Evolutionary conservation across 495 filamentous ascomycete species (phyloP).

Genomic region (Jackrogersella minutella): DNA sequence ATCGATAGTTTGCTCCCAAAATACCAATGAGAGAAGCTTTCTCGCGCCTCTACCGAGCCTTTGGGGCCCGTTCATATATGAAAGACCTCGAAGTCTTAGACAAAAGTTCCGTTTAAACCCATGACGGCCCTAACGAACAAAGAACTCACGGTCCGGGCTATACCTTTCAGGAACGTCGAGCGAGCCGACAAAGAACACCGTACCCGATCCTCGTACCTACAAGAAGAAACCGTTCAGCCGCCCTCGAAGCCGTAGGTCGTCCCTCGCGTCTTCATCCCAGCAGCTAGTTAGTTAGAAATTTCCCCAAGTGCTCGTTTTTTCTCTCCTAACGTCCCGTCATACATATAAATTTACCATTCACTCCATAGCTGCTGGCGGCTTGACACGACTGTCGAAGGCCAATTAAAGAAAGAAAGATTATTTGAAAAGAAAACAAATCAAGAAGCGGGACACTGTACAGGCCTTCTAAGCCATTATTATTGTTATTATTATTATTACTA

Average conservation of each 20-base stretch:
- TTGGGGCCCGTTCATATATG: constrained; percentile 24
- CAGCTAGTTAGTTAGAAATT: constrained; percentile 37
- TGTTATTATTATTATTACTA: constrained; percentile 1
- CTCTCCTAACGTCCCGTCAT: constrained; percentile 28
- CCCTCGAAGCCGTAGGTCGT: constrained; percentile 29
- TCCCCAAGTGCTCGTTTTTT: constrained; percentile 41
- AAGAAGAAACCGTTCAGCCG: constrained; percentile 41
- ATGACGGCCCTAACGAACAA: constrained; percentile 38
- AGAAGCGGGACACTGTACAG: neutral
- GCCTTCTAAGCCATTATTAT: constrained; percentile 23
- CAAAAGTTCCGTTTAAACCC: constrained; percentile 31
- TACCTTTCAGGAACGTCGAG: constrained; percentile 34
- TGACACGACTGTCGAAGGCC: constrained; percentile 39
- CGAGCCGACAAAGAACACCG: constrained; percentile 34
- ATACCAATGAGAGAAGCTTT: neutral
- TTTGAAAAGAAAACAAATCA: constrained; percentile 1
- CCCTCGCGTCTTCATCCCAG: constrained; percentile 32
- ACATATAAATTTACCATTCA: constrained; percentile 32
- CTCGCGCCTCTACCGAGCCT: constrained; percentile 19
- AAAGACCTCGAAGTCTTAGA: constrained; percentile 41
- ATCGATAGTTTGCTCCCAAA: constrained; percentile 17
- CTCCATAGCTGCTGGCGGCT: constrained; percentile 46
- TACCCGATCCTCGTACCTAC: constrained; percentile 35
- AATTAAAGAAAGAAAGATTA: constrained; percentile 2
- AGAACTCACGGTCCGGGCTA: constrained; percentile 26